Base-by-base conservation (phyloP, 1,139 yeast species). In the Candida sojae region DNA sequence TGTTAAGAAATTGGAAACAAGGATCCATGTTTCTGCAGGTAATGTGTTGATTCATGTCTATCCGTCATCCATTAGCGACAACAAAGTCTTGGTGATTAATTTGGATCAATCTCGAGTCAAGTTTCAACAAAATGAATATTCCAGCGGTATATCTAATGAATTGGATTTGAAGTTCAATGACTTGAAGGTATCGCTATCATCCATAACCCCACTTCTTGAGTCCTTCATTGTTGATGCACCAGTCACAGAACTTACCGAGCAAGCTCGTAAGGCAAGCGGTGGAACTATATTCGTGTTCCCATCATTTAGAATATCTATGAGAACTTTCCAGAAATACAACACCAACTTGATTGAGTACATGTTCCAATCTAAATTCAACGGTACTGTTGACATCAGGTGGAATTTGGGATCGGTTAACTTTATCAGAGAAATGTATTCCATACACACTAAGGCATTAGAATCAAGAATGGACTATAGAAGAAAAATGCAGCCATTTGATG, bases 371-470 rank as follows among this genome's bases (percentile, higher is more conserved):
- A 74, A 84, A 2, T 90, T 93, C 70, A 96, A 91, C 9, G 97
- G 96, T 30, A 82, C 90, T 9, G 96, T 93, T 40, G 96, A 90
- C 53, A 84, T 93, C 2, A 80, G 91, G 40, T 93, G 98, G 98
- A 93, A 93, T 62, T 70, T 93, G 43, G 97, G 98, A 0, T 86
- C 96, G 0, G 85, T 92, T n/a, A 88, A 88, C 57, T 90, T 90
- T 56, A 89, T 93, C 35, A 77, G 96, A 40, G 96, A 90, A 57
- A 90, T 93, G 96, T 88, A 66, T 50, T 58, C 86, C 10, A 82
- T 91, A 3, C 97, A 92, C 67, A 56, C 64, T 34, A 65, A 67
- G 44, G 77, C 80, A 4, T 63, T 75, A 28, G 61, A 61, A 11
- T 70, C 79, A 8, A 63, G 79, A 57, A 66, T 65, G 23, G 67